phyloP scores from a whole-genome alignment of 139 green algal species.

The Micromonas pusilla region DNA sequence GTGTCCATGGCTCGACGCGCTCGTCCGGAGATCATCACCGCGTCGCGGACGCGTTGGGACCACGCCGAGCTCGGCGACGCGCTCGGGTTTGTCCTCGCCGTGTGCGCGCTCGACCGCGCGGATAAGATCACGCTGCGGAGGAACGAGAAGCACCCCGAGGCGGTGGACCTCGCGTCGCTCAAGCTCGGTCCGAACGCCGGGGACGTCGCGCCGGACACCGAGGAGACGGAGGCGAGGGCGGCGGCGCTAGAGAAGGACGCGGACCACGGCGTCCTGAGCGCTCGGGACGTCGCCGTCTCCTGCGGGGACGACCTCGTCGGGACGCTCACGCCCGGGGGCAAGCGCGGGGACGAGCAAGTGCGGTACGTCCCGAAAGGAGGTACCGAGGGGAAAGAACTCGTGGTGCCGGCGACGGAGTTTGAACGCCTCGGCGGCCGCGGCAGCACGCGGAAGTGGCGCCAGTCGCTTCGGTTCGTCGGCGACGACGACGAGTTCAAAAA shows the following conservation, averaged over 20 bases:
- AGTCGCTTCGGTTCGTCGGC: slow-evolving; percentile 6
- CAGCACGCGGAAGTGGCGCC: slow-evolving; percentile 11
- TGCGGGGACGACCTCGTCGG: slow-evolving; percentile 4
- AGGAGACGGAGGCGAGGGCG: neutral
- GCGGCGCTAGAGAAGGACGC: neutral
- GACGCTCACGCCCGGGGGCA: neutral
- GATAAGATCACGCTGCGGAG: neutral
- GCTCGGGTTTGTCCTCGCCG: neutral
- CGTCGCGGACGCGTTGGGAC: slow-evolving; percentile 5
- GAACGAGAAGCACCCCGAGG: slow-evolving; percentile 7
- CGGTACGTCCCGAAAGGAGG: neutral
- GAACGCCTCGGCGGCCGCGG: slow-evolving; percentile 15
- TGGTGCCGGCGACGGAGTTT: slow-evolving; percentile 8
- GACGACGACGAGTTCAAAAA: neutral
- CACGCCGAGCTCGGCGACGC: slow-evolving; percentile 8
- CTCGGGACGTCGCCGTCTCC: neutral
- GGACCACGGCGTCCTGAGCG: neutral
- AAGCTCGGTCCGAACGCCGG: neutral
- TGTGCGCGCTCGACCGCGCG: neutral
- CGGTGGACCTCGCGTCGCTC: neutral
- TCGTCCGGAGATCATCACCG: too few species aligned
- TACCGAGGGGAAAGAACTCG: neutral
- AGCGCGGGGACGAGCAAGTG: slow-evolving; percentile 11
- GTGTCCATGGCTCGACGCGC: neutral
- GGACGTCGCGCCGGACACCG: neutral